Conservation (phyloP, 2,329 filamentous ascomycete species). For the Raffaelea albimanens region DNA sequence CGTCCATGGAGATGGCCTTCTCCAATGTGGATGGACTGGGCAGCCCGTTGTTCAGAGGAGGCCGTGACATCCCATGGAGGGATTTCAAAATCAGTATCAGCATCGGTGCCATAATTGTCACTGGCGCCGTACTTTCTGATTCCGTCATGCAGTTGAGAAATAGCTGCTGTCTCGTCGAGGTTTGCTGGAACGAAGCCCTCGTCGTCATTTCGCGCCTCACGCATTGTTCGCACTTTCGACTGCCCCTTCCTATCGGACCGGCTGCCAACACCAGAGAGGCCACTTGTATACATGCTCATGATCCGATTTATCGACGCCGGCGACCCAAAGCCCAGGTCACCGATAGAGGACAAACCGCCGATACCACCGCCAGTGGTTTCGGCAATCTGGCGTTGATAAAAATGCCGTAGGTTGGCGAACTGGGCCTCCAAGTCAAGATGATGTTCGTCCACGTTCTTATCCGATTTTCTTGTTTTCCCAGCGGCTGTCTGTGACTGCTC, state of each 20-base stretch:
- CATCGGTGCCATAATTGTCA: background rate
- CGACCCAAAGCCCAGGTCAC: slow-evolving; percentile 56
- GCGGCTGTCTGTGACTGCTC: slow-evolving; percentile 15
- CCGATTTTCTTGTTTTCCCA: background rate
- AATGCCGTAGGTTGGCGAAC: slow-evolving; percentile 65
- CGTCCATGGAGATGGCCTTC: slow-evolving; percentile 36
- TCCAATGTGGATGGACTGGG: slow-evolving; percentile 26
- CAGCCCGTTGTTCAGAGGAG: slow-evolving; percentile 36
- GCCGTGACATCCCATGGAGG: slow-evolving; percentile 49
- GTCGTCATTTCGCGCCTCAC: slow-evolving; percentile 60
- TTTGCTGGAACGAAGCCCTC: slow-evolving; percentile 63
- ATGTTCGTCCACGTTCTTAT: background rate
- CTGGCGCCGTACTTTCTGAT: background rate
- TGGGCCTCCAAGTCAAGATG: slow-evolving; percentile 57
- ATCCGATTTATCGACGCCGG: slow-evolving; percentile 78
- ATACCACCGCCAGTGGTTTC: slow-evolving; percentile 44
- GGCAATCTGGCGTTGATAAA: slow-evolving; percentile 72
- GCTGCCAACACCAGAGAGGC: slow-evolving; percentile 32
- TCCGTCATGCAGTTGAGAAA: slow-evolving; percentile 44
- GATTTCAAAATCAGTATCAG: too few species aligned
- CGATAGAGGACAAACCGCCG: slow-evolving; percentile 33
- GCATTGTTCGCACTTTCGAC: slow-evolving; percentile 62
- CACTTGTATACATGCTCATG: slow-evolving; percentile 73
- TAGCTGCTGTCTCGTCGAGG: slow-evolving; percentile 51
- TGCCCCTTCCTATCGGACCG: slow-evolving; percentile 56